phyloP scores from a whole-genome alignment of 805 yeast species.

The Candida montana region DNA sequence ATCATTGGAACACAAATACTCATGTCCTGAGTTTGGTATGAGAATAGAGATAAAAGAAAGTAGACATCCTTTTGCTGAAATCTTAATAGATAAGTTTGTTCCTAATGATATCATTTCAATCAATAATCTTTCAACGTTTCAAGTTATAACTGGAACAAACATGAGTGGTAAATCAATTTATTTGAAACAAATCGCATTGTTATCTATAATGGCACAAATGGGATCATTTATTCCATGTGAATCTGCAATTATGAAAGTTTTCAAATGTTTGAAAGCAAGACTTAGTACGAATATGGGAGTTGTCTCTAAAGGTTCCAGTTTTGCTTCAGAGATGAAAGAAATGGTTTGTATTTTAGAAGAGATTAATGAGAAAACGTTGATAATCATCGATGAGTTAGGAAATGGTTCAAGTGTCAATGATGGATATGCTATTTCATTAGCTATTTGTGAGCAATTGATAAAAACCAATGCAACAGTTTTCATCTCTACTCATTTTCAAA shows the following conservation, averaged over 20 bases:
- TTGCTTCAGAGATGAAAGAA: constrained; percentile 44
- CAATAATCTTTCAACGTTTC: constrained; percentile 34
- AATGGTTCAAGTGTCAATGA: constrained; percentile 47
- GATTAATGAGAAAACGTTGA: constrained; percentile 27
- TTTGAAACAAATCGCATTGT: constrained; percentile 44
- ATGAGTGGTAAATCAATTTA: constrained; percentile 63
- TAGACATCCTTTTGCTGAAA: constrained; percentile 41
- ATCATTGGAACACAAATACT: constrained; percentile 23
- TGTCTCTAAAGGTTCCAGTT: constrained; percentile 33
- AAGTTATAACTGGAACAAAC: constrained; percentile 53
- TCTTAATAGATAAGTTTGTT: constrained; percentile 24
- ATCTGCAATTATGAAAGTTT: constrained; percentile 37
- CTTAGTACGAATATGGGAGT: constrained; percentile 29
- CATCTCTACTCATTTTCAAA: constrained; percentile 41
- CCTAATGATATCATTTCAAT: constrained; percentile 36
- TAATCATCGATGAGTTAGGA: constrained; percentile 53
- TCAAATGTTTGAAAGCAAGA: constrained; percentile 33
- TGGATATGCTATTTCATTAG: constrained; percentile 47
- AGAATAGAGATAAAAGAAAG: constrained; percentile 26
- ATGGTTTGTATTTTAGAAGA: constrained; percentile 40
- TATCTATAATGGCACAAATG: constrained; percentile 50
- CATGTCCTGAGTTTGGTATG: constrained; percentile 33
- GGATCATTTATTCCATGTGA: constrained; percentile 49
- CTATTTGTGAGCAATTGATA: constrained; percentile 35
- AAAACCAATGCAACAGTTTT: constrained; percentile 28